These are phyloP conservation scores for Backusella circina DNA, from an alignment of 192 early-diverging fungal genomes.

Conservation along the genomic window DNA sequence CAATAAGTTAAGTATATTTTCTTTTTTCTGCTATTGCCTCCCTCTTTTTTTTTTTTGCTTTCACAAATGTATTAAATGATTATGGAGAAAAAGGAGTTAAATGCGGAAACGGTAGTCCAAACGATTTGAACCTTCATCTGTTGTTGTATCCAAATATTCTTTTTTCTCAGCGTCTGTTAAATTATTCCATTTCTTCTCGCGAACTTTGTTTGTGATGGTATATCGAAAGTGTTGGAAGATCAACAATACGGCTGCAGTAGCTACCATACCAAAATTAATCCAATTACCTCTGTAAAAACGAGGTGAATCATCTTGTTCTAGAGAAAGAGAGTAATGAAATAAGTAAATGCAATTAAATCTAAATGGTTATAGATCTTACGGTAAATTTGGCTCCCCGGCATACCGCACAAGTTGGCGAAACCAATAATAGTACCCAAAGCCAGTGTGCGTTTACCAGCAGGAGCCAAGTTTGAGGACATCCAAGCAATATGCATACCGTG, in stretches of 20 bases:
- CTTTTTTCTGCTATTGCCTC: not conserved
- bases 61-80: not conserved
- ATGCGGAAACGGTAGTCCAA: slow-evolving; percentile 46
- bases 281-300: slow-evolving; percentile 18
- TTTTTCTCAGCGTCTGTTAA: slow-evolving; percentile 49
- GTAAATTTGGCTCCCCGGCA: slow-evolving; percentile 24
- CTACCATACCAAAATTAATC: slow-evolving; percentile 7
- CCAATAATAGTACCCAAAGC: slow-evolving; percentile 23
- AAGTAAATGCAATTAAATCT: not conserved
- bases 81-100: not conserved
- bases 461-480: slow-evolving; percentile 24
- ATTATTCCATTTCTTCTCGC: slow-evolving; percentile 44
- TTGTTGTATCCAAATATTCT: slow-evolving; percentile 50
- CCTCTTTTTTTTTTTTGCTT: not conserved
- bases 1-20: not conserved
- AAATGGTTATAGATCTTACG: slow-evolving; percentile 1
- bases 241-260: not conserved
- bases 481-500: slow-evolving; percentile 31
- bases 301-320: slow-evolving; percentile 16
- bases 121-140: slow-evolving; percentile 47
- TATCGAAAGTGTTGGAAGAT: slow-evolving; percentile 45
- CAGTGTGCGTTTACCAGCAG: slow-evolving; percentile 21
- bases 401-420: slow-evolving; percentile 17
- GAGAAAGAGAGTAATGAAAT: not conserved
- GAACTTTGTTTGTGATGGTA: slow-evolving; percentile 38